A percentile compares a stretch with the other conserved stretches of the same genome.
Conservation (phyloP, 2,329 filamentous ascomycete genomes). For the Trichophyton mentagrophytes region DNA sequence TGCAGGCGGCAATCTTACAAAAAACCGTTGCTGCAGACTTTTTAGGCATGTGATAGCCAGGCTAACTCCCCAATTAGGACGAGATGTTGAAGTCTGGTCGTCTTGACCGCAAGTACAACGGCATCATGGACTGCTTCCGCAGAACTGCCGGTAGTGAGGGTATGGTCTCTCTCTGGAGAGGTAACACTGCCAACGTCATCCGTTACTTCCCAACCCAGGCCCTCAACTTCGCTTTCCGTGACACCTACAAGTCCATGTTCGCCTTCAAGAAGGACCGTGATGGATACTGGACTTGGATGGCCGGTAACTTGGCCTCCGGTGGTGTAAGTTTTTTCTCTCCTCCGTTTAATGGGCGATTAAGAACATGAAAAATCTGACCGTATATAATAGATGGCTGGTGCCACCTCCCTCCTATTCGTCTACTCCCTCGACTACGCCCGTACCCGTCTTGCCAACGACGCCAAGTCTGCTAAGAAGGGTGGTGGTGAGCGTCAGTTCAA, state of each 20-base stretch:
- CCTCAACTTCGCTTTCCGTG: conserved; percentile 99
- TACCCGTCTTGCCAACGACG: conserved; percentile 99
- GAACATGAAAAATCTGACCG: neutral
- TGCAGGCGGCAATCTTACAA: neutral
- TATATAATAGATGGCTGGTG: conserved; percentile 69
- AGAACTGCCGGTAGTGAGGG: conserved; percentile 85
- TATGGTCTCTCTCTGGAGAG: conserved; percentile 92
- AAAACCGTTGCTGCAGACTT: neutral
- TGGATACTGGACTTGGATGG: conserved; percentile 98
- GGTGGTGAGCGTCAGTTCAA: conserved; percentile 99
- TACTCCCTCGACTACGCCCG: conserved; percentile 99
- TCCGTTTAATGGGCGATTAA: neutral
- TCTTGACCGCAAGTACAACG: conserved; percentile 93
- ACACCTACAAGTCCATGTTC: conserved; percentile 99
- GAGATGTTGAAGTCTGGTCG: conserved; percentile 99
- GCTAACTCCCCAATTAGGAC: conserved; percentile 50
- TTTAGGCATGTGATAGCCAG: neutral
- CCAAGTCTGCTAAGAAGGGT: conserved; percentile 85
- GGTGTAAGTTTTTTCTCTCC: conserved; percentile 55
- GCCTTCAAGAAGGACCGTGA: conserved; percentile 99
- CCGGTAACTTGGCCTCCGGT: conserved; percentile 98
- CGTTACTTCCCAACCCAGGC: conserved; percentile 99
- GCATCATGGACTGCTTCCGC: conserved; percentile 90
- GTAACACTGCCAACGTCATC: conserved; percentile 99
- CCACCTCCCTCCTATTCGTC: conserved; percentile 99